Evolutionary conservation across 306 rosid species (phyloP).

Genomic region (Lathyrus sativus): DNA sequence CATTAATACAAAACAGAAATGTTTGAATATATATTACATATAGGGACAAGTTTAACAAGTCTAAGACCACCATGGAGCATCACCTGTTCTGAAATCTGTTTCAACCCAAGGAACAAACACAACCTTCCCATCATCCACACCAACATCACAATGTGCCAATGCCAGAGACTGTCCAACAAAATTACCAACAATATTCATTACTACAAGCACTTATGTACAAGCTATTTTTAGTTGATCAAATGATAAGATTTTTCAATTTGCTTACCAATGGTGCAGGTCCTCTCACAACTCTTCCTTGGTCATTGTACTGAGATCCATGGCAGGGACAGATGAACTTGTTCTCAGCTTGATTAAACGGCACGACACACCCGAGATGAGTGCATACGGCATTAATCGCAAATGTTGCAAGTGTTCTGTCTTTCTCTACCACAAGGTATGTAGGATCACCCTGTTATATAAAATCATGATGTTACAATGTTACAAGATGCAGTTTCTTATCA

Average conservation of each 20-base stretch:
- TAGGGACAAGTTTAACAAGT: slow-evolving; percentile 20
- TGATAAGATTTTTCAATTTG: slow-evolving; percentile 11
- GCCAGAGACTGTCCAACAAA: slow-evolving; percentile 71
- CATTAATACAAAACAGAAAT: slow-evolving; percentile 33
- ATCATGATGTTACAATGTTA: background rate
- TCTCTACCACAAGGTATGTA: slow-evolving; percentile 95
- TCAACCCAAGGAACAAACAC: slow-evolving; percentile 91
- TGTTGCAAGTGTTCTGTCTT: slow-evolving; percentile 78
- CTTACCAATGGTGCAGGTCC: slow-evolving; percentile 99
- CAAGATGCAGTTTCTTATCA: no score
- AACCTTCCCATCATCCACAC: slow-evolving; percentile 74
- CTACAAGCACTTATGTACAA: background rate
- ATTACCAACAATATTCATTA: slow-evolving; percentile 7
- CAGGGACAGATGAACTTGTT: slow-evolving; percentile 96
- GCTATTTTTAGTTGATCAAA: background rate
- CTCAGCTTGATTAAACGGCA: slow-evolving; percentile 85
- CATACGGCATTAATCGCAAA: slow-evolving; percentile 93
- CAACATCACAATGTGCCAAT: slow-evolving; percentile 73
- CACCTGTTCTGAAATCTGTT: slow-evolving; percentile 94
- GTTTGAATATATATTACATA: slow-evolving; percentile 28
- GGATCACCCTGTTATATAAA: slow-evolving; percentile 76
- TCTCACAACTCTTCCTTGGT: slow-evolving; percentile 92
- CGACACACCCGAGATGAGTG: slow-evolving; percentile 99
- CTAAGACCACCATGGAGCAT: slow-evolving; percentile 86
- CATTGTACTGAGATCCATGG: slow-evolving; percentile 95